A percentile compares a stretch with the other conserved stretches of the same genome.
phyloP scores from a whole-genome alignment of 2,329 filamentous ascomycete species.

The Fusarium hostae region DNA sequence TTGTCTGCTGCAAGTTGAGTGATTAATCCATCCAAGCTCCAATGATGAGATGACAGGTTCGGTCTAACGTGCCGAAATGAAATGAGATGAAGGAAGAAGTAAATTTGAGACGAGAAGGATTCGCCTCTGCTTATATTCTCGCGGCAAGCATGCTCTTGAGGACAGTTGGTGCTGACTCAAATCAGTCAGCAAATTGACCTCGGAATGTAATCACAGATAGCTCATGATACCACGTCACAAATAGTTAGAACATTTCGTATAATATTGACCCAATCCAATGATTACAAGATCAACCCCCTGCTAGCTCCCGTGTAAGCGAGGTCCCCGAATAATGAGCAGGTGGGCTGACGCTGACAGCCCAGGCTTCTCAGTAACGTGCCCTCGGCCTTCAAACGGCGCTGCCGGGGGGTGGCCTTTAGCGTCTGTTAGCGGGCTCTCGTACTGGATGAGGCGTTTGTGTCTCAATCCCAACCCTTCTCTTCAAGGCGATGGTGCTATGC shows the following conservation, averaged over 20 bases:
- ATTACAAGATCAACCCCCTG: constrained; percentile 12
- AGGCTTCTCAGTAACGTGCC: constrained; percentile 18
- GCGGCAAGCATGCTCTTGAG: neutral
- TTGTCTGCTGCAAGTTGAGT: constrained; percentile 10
- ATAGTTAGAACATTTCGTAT: constrained; percentile 15
- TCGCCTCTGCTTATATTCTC: neutral
- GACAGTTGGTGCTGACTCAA: neutral
- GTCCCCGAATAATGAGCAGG: constrained; percentile 6
- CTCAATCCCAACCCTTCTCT: constrained; percentile 21
- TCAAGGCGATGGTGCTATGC: constrained; percentile 3
- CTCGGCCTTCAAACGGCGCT: neutral
- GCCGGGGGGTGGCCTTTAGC: neutral
- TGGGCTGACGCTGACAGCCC: constrained; percentile 7
- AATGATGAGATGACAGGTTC: neutral
- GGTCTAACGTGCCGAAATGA: constrained; percentile 9
- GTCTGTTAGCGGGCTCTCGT: constrained; percentile 1
- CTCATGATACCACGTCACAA: constrained; percentile 8
- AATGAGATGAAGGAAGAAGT: constrained; percentile 12
- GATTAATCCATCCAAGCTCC: constrained; percentile 1
- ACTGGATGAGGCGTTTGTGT: constrained; percentile 11
- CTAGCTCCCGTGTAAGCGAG: constrained; percentile 31
- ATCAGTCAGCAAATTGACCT: neutral
- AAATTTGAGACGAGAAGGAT: neutral
- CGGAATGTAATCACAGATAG: constrained; percentile 7
- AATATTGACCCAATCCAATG: neutral